Conservation (phyloP, 2,329 filamentous ascomycete species). For the Basipetospora chlamydospora region DNA sequence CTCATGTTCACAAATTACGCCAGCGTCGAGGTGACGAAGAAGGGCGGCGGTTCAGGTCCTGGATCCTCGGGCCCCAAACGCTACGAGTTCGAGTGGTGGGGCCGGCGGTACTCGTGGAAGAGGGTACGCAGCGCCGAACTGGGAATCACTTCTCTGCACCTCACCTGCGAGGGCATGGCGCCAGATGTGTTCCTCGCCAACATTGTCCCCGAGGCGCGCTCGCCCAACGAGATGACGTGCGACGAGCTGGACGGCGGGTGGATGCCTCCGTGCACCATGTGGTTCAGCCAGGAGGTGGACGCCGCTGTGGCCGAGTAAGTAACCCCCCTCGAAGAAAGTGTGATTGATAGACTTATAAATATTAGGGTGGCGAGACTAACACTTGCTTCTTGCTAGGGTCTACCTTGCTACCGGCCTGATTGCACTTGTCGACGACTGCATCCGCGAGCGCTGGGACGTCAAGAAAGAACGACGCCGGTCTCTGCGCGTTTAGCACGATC, state of each 20-base stretch:
- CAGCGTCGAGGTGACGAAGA: slow-evolving; percentile 66
- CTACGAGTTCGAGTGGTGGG: slow-evolving; percentile 94
- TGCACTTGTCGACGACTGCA: slow-evolving; percentile 79
- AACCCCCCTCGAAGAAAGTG: too few relatives aligned
- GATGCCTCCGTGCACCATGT: slow-evolving; percentile 82
- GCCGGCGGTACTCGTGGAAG: slow-evolving; percentile 71
- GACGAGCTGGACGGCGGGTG: slow-evolving; percentile 73
- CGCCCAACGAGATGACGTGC: slow-evolving; percentile 51
- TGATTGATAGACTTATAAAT: too few relatives aligned
- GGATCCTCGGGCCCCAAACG: slow-evolving; percentile 55
- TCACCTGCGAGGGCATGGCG: slow-evolving; percentile 50
- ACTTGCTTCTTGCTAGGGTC: too few relatives aligned
- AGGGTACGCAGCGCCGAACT: slow-evolving; percentile 56
- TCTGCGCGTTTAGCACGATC: too few relatives aligned
- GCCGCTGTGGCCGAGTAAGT: slow-evolving; percentile 69
- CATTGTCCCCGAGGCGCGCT: slow-evolving; percentile 68
- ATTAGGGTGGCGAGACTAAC: too few relatives aligned
- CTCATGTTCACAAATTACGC: slow-evolving; percentile 97
- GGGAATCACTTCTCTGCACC: slow-evolving; percentile 60
- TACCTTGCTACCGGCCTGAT: slow-evolving; percentile 83
- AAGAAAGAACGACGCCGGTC: slow-evolving; percentile 26
- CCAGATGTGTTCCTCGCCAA: slow-evolving; percentile 57
- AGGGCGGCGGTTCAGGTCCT: slow-evolving; percentile 39
- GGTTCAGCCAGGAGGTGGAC: slow-evolving; percentile 64
- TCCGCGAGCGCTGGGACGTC: slow-evolving; percentile 56